A percentile compares a stretch with the other conserved stretches of the same genome.
Evolutionary conservation across 1,284 basidiomycete genomes (phyloP).

Genomic region (Tilletia indica): DNA sequence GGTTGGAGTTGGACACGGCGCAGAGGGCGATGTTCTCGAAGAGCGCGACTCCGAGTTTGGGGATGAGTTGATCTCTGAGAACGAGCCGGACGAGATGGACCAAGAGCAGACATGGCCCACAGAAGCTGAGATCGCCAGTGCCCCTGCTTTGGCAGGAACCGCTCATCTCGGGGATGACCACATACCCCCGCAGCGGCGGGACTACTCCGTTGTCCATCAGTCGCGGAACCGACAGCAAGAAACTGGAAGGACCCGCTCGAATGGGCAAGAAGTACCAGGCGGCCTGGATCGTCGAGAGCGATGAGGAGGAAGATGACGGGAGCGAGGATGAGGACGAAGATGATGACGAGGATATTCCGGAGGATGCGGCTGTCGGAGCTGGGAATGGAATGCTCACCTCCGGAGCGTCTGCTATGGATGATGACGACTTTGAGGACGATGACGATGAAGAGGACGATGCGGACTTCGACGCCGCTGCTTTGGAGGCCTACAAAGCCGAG

Average conservation of each 20-base stretch:
- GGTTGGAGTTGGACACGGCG: constrained; percentile 17
- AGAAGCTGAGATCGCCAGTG: constrained; percentile 79
- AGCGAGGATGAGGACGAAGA: constrained; percentile 68
- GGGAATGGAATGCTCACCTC: constrained; percentile 22
- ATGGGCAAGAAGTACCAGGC: constrained; percentile 41
- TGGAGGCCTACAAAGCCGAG: constrained; percentile 68
- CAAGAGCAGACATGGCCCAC: constrained; percentile 99
- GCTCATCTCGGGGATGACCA: constrained; percentile 30
- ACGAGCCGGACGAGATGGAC: constrained; percentile 80
- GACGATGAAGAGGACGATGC: constrained; percentile 40
- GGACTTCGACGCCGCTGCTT: constrained; percentile 44
- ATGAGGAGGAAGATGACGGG: constrained; percentile 45
- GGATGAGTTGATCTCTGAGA: constrained; percentile 83
- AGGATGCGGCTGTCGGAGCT: constrained; percentile 63
- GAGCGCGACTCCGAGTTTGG: constrained; percentile 65
- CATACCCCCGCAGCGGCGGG: constrained; percentile 56
- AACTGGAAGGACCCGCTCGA: constrained; percentile 56
- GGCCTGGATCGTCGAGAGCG: constrained; percentile 52
- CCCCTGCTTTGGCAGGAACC: constrained; percentile 19
- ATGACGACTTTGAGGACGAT: constrained; percentile 65
- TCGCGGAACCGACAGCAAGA: constrained; percentile 46
- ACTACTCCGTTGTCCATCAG: constrained; percentile 52
- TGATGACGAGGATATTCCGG: constrained; percentile 78
- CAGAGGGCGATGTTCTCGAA: constrained; percentile 64
- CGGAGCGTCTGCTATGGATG: constrained; percentile 58